phyloP scores from a whole-genome alignment of 2,329 filamentous ascomycete species.

The Aspergillus aculeatinus region DNA sequence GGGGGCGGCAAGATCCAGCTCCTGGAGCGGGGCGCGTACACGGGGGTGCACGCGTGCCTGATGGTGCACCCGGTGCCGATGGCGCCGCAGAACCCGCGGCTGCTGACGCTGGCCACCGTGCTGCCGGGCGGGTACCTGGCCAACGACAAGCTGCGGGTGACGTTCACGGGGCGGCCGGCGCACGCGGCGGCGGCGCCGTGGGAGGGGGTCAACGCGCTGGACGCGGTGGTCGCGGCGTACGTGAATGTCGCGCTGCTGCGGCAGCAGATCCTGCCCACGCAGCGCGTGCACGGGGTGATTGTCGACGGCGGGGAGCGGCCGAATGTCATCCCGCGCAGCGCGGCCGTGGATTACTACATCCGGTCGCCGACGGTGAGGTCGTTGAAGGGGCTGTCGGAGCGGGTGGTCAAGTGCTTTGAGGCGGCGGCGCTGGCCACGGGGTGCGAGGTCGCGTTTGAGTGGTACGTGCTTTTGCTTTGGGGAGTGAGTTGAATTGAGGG shows the following conservation, averaged over 20 bases:
- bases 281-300: constrained; percentile 54
- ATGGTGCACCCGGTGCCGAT: constrained; percentile 42
- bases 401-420: constrained; percentile 33
- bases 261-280: constrained; percentile 54
- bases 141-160: constrained; percentile 34
- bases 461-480: constrained; percentile 15
- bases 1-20: constrained; percentile 41
- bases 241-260: constrained; percentile 50
- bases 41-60: constrained; percentile 38
- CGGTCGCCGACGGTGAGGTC: constrained; percentile 42
- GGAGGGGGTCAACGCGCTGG: constrained; percentile 59
- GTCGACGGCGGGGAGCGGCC: constrained; percentile 52
- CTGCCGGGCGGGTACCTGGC: constrained; percentile 30
- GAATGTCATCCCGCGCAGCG: constrained; percentile 57
- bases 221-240: constrained; percentile 52
- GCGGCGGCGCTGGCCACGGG: constrained; percentile 34
- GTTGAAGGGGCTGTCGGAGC: constrained; percentile 31
- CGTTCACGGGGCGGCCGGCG: constrained; percentile 52
- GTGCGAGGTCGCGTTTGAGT: constrained; percentile 30
- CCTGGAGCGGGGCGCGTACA: constrained; percentile 44
- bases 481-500: too few relatives aligned
- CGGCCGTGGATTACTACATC: constrained; percentile 47
- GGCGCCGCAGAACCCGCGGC: constrained; percentile 21
- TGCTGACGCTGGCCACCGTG: constrained; percentile 25
- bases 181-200: constrained; percentile 57